Evolutionary conservation across 2,329 filamentous ascomycete species (phyloP), one percentile per base, ranked within the genome.

Genomic region (Leptosphaerulina australis): DNA sequence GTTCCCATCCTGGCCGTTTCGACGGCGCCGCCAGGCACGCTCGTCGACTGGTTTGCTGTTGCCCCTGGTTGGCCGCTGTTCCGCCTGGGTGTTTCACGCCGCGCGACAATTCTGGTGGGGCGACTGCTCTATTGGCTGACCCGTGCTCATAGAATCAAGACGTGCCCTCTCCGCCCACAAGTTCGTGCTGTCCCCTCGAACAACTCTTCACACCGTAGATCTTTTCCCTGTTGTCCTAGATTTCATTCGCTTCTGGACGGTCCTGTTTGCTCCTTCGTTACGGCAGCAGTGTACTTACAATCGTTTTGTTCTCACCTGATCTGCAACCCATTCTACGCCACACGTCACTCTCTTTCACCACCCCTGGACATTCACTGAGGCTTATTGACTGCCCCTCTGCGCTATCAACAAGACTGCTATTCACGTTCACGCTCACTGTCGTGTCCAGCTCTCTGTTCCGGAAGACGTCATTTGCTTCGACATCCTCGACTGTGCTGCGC

Each of bases 211-310:
- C 40, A 29, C 50, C 50, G 50, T 43, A 43, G 48, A 51, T 51
- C 48, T 41, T 51, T 51, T 41, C 48, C 48, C 41, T 51, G 48
- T 51, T 51, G 30, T 51, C 51, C 55, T 58, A 56, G 55, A 40
- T 49, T 58, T 38, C 56, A 49, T 64, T 67, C 62, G 56, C 59
- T 69, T 64, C 60, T 56, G 43, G 47, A 38, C 60, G 53, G 60
- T 53, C 54, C 40, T 67, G 64, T 60, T 67, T 45, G 64, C 64
- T 68, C 68, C 62, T 60, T 69, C 67, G 63, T 62, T 69, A 64
- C 50, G 59, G 60, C 65, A 68, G 57, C 66, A 55, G 52, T 45
- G 46, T 50, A 54, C 62, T 55, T 46, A 50, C 50, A 44, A 25
- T 47, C 50, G 44, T 55, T 59, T 47, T 43, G 34, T 35, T 22